Conservation (phyloP, 805 yeast genomes). For the Wickerhamiella qilinensis region DNA sequence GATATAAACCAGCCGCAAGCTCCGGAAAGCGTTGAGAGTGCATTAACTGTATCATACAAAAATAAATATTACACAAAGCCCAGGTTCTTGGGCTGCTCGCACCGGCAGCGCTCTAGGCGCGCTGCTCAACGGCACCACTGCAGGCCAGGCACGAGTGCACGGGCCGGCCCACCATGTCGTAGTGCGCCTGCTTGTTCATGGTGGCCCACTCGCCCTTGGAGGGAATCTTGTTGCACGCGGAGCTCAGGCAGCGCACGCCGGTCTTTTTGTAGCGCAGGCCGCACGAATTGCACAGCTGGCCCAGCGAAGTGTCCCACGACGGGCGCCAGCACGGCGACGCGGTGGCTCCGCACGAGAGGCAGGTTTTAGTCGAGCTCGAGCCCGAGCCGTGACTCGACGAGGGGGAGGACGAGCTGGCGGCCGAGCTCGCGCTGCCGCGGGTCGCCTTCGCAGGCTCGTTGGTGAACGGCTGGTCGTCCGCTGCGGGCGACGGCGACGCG, state of each 20-base stretch:
- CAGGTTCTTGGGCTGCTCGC: too few relatives aligned
- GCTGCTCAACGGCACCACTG: conserved; percentile 34
- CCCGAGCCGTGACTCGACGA: too few relatives aligned
- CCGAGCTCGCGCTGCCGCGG: too few relatives aligned
- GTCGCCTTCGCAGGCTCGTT: too few relatives aligned
- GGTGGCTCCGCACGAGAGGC: conserved; percentile 80
- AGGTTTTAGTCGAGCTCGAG: conserved; percentile 22
- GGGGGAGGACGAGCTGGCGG: too few relatives aligned
- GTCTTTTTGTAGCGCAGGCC: conserved; percentile 91
- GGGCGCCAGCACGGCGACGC: conserved; percentile 99
- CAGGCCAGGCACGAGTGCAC: conserved; percentile 37
- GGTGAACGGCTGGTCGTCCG: too few relatives aligned
- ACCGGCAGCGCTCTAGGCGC: too few relatives aligned
- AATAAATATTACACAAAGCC: too few relatives aligned
- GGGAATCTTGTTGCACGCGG: conserved; percentile 70
- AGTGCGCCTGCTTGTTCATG: conserved; percentile 46
- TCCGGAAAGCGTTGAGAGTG: too few relatives aligned
- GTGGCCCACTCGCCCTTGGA: conserved; percentile 91
- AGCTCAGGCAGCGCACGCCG: conserved; percentile 71
- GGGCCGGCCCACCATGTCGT: conserved; percentile 29
- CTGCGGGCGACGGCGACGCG: too few relatives aligned
- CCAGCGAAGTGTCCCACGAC: conserved; percentile 77
- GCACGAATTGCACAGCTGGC: conserved; percentile 94
- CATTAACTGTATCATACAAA: too few relatives aligned
- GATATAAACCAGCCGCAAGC: too few relatives aligned